These are phyloP conservation scores for Ascobolus immersus DNA, from an alignment of 495 filamentous ascomycete genomes.

Conservation along the genomic window DNA sequence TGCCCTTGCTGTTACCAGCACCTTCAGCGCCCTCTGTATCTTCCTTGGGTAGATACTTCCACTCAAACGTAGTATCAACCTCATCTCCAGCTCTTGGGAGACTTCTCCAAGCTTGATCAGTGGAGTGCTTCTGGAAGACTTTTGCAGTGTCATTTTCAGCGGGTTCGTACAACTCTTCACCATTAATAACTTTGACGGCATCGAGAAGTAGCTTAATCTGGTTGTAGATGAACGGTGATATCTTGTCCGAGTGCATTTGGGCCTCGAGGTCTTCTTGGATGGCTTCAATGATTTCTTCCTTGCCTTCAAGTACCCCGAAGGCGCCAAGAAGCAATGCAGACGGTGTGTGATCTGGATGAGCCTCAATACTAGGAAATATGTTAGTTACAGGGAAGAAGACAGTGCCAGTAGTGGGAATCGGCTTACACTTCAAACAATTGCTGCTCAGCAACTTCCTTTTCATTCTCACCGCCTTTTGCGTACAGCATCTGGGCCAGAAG, in stretches of 20 bases:
- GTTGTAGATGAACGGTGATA: too few relatives aligned
- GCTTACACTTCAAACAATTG: slow-evolving; percentile 37
- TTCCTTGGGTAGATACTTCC: too few relatives aligned
- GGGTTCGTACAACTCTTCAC: too few relatives aligned
- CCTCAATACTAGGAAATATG: slow-evolving; percentile 29
- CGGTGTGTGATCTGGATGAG: slow-evolving; percentile 43
- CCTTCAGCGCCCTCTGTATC: too few relatives aligned
- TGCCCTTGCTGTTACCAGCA: too few relatives aligned
- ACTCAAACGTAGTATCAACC: too few relatives aligned
- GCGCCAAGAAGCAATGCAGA: slow-evolving; percentile 56
- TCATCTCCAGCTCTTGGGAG: too few relatives aligned
- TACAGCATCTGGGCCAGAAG: slow-evolving; percentile 75
- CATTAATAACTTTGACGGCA: slow-evolving; percentile 18
- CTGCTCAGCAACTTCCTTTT: slow-evolving; percentile 47
- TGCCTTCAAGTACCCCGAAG: slow-evolving; percentile 55
- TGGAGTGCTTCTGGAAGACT: too few relatives aligned
- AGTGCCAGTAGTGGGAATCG: slow-evolving; percentile 5
- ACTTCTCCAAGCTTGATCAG: too few relatives aligned
- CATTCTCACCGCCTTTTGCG: slow-evolving; percentile 58
- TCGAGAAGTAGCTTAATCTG: too few relatives aligned
- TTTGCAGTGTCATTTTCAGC: too few relatives aligned
- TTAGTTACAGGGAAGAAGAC: background rate
- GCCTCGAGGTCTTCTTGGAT: slow-evolving; percentile 50
- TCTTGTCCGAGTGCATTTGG: slow-evolving; percentile 20
- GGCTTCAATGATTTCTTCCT: slow-evolving; percentile 52